These are phyloP conservation scores for Carex arenaria DNA, from an alignment of 202 grass and related monocot genomes.

Conservation along the genomic window DNA sequence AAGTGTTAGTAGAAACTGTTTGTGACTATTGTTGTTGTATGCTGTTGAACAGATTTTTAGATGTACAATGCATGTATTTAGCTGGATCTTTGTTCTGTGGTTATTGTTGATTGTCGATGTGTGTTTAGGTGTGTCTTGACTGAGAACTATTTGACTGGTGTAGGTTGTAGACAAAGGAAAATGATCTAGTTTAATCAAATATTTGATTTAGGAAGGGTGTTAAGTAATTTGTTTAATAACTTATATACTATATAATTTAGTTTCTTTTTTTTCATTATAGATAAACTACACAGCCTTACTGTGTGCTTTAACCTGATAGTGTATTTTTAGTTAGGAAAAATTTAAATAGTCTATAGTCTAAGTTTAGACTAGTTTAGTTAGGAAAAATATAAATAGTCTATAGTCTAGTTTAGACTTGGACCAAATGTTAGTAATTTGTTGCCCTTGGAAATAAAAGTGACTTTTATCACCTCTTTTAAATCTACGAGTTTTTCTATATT, in stretches of 20 bases:
- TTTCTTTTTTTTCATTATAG: not conserved
- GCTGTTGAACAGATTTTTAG: not conserved
- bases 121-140: not conserved
- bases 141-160: not conserved
- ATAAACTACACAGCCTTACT: too few relatives aligned
- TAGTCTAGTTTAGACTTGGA: too few relatives aligned
- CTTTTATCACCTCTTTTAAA: too few relatives aligned
- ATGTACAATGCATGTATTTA: not conserved
- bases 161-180: not conserved
- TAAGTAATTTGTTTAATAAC: not conserved
- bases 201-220: not conserved
- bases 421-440: too few relatives aligned
- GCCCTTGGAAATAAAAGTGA: too few relatives aligned
- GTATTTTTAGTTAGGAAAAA: too few relatives aligned
- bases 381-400: too few relatives aligned
- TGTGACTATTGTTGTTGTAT: not conserved
- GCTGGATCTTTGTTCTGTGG: not conserved
- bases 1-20: not conserved
- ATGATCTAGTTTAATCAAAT: not conserved
- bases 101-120: too few relatives aligned
- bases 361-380: too few relatives aligned
- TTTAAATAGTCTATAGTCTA: too few relatives aligned
- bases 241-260: not conserved
- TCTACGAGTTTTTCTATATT: too few relatives aligned
- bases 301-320: too few relatives aligned